Conservation (phyloP, 1,284 basidiomycete species). For the Uromyces viciae-fabae region DNA sequence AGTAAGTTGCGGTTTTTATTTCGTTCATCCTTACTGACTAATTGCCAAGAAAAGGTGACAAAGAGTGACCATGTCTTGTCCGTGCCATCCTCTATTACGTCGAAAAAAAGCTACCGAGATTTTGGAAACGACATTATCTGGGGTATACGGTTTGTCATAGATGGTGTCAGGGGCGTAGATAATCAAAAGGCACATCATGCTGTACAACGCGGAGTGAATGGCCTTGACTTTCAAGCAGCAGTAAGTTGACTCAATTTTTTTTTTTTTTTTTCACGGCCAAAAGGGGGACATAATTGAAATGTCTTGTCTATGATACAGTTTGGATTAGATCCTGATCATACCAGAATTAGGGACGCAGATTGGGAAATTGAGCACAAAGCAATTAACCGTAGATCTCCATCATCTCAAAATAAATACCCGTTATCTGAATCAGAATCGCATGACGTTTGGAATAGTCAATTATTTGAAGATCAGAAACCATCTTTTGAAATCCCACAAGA, state of each 20-base stretch:
- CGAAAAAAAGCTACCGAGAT: slow-evolving; percentile 19
- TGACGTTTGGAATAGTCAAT: neutral
- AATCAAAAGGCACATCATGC: slow-evolving; percentile 3
- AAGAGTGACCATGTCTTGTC: no score
- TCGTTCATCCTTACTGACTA: neutral
- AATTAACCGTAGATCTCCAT: neutral
- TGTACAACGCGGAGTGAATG: neutral
- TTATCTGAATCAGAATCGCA: no score
- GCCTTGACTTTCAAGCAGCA: slow-evolving; percentile 37
- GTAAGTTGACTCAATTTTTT: neutral
- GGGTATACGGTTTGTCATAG: slow-evolving; percentile 1
- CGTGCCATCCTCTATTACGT: neutral
- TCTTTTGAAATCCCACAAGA: neutral
- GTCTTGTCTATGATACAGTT: neutral
- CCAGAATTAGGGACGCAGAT: neutral
- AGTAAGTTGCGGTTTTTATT: neutral
- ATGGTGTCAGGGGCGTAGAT: neutral
- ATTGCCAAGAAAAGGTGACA: no score
- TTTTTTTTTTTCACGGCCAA: neutral
- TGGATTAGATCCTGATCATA: neutral
- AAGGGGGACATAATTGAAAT: neutral
- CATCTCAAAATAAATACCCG: neutral
- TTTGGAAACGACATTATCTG: slow-evolving; percentile 18
- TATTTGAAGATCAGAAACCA: neutral
- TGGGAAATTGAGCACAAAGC: neutral